Evolutionary conservation across 2,329 filamentous ascomycete species (phyloP).

Genomic region (Sporothrix euskadiensis): DNA sequence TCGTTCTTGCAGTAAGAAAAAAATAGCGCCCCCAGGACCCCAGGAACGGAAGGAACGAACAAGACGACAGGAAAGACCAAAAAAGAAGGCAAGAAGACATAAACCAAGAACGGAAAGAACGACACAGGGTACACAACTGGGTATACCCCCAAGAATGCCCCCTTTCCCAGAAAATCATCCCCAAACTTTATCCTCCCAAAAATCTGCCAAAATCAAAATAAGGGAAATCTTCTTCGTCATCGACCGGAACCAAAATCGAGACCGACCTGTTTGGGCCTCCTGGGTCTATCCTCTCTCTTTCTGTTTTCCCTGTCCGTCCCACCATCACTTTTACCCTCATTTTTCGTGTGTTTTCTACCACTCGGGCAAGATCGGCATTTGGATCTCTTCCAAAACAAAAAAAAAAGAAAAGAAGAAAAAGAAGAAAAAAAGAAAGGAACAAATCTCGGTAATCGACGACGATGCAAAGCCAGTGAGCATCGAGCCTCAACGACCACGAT

Average conservation of each 20-base stretch:
- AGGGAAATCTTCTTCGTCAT: constrained; percentile 21
- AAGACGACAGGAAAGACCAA: background rate
- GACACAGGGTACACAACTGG: background rate
- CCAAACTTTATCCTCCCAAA: background rate
- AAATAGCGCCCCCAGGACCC: background rate
- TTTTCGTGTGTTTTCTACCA: background rate
- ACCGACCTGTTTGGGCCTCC: background rate
- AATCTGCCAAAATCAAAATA: background rate
- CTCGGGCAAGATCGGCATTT: background rate
- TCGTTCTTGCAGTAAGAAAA: background rate
- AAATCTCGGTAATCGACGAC: background rate
- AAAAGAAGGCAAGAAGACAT: background rate
- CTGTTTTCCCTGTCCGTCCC: constrained; percentile 4
- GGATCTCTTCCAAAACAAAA: background rate
- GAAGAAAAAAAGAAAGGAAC: no score
- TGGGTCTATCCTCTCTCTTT: background rate
- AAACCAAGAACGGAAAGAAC: constrained; percentile 18
- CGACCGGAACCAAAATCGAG: constrained; percentile 22
- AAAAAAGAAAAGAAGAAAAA: no score
- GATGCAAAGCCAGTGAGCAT: background rate
- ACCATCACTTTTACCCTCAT: background rate
- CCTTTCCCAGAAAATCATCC: background rate
- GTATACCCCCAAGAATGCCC: background rate
- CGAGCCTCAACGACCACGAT: constrained; percentile 6
- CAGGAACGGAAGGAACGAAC: constrained; percentile 8